Conservation (phyloP, 495 filamentous ascomycete species). For the Xylaria intraflava region DNA sequence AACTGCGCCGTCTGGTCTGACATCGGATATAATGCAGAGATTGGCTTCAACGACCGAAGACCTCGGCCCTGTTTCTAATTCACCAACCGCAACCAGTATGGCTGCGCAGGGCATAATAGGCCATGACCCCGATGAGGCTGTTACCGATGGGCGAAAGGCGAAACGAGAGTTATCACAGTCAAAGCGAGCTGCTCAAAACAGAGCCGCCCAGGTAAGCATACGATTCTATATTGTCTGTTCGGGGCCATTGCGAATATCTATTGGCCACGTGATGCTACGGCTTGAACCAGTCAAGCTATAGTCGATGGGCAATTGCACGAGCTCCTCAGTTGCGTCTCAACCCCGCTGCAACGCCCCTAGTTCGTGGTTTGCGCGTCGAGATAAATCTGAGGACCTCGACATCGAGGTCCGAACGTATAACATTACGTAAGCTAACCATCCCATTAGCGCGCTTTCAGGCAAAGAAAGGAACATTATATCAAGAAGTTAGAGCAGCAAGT, state of each 20-base stretch:
- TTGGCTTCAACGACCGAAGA: slow-evolving; percentile 26
- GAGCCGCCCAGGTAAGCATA: slow-evolving; percentile 78
- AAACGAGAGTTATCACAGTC: slow-evolving; percentile 91
- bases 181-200: slow-evolving; percentile 93
- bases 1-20: slow-evolving; percentile 12
- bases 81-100: slow-evolving; percentile 20
- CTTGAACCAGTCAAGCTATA: not conserved
- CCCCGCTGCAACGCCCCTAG: not conserved
- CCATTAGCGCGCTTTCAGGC: slow-evolving; percentile 82
- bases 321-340: not conserved
- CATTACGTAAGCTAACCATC: slow-evolving; percentile 24
- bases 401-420: slow-evolving; percentile 1
- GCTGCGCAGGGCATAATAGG: slow-evolving; percentile 25
- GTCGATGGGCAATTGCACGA: not conserved
- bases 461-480: slow-evolving; percentile 96
- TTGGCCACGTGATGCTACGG: slow-evolving; percentile 2
- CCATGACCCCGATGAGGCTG: slow-evolving; percentile 23
- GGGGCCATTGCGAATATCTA: not conserved
- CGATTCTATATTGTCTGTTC: slow-evolving; percentile 5
- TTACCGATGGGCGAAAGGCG: slow-evolving; percentile 38
- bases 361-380: not conserved
- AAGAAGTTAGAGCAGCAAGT: slow-evolving; percentile 93
- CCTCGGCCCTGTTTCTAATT: slow-evolving; percentile 23
- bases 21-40: slow-evolving; percentile 31
- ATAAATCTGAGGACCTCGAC: slow-evolving; percentile 4